Conservation (phyloP, 768 basidiomycete species). For the Gloeophyllum trabeum region DNA sequence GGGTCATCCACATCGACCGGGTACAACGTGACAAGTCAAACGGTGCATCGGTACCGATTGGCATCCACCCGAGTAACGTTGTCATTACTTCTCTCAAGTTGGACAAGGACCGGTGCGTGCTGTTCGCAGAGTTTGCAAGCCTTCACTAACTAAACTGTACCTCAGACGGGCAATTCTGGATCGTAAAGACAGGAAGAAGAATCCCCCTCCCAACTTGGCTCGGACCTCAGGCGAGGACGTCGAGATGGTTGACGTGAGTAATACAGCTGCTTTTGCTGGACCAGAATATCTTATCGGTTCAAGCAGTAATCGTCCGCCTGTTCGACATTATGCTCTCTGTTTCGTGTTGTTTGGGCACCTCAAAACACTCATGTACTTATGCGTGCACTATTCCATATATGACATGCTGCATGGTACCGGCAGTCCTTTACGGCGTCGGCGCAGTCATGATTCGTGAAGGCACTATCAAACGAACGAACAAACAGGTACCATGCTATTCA, state of each 20-base stretch:
- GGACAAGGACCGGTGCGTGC: slow-evolving; percentile 72
- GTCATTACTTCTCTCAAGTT: slow-evolving; percentile 89
- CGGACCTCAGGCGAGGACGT: slow-evolving; percentile 35
- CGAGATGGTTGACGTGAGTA: slow-evolving; percentile 73
- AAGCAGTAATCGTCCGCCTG: slow-evolving; percentile 24
- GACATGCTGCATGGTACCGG: slow-evolving; percentile 55
- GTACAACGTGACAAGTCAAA: slow-evolving; percentile 97
- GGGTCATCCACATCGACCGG: slow-evolving; percentile 97
- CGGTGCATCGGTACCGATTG: slow-evolving; percentile 87
- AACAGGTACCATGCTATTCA: too few species aligned
- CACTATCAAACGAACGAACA: too few species aligned
- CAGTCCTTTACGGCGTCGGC: too few species aligned
- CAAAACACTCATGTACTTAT: slow-evolving; percentile 62
- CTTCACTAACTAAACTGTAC: slow-evolving; percentile 2
- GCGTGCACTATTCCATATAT: slow-evolving; percentile 29
- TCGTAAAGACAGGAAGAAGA: slow-evolving; percentile 74
- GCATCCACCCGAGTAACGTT: slow-evolving; percentile 94
- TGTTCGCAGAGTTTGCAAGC: neutral
- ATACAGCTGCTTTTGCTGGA: slow-evolving; percentile 6
- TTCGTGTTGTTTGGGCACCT: slow-evolving; percentile 16
- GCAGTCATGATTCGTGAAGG: too few species aligned
- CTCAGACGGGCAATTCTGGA: slow-evolving; percentile 75
- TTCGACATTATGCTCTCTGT: too few species aligned
- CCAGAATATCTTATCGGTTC: slow-evolving; percentile 1
- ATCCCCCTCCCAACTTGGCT: slow-evolving; percentile 26